Evolutionary conservation across 2,329 filamentous ascomycete genomes (phyloP), one percentile per base, ranked within the genome.

Genomic region (Fusarium sp.): DNA sequence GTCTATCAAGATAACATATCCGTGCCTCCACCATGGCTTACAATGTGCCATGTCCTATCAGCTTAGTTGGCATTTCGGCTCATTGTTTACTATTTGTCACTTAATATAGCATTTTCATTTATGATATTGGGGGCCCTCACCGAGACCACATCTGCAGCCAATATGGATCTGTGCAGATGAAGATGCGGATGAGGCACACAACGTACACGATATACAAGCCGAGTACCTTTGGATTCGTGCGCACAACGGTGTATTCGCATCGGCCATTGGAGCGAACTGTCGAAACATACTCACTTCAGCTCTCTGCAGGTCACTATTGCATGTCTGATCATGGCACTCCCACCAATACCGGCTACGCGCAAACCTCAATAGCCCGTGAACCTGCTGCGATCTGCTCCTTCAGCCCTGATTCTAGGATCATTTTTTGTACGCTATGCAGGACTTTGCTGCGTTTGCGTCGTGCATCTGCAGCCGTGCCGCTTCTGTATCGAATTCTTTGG

Each of bases 161-260:
- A 65, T 59, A 71, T 70, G 62, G 62, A 64, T 60, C 51, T 67
- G 12, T 37, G 41, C 60, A 52, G 56, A 14, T 42, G 57, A 39
- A 21, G 11, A 62, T 70, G 56, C 10, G 18, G 34, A 37, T n/a
- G 34, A 4, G 61, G 39, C 34, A 59, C 43, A 52, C 21, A 25
- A 46, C 49, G 39, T 26, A 43, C 61, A 62, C 34, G 31, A 62
- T 42, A 52, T 41, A 66, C 51, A 45, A 52, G 37, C 46, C 53
- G 67, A 59, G 63, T 72, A 67, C 65, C 62, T 72, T 74, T 60
- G 46, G 53, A 53, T 69, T 65, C 43, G 60, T 55, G 59, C 60
- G 53, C 60, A 63, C 57, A 31, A 54, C 45, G 61, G 66, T 63
- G 58, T 60, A 68, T 37, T 19, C 25, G 9, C 60, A 54, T 58